Percentiles rank a stretch among this genome's conserved stretches.
Evolutionary conservation across 257 asterid genomes (phyloP).

Genomic region (Nicotiana tomentosiformis): DNA sequence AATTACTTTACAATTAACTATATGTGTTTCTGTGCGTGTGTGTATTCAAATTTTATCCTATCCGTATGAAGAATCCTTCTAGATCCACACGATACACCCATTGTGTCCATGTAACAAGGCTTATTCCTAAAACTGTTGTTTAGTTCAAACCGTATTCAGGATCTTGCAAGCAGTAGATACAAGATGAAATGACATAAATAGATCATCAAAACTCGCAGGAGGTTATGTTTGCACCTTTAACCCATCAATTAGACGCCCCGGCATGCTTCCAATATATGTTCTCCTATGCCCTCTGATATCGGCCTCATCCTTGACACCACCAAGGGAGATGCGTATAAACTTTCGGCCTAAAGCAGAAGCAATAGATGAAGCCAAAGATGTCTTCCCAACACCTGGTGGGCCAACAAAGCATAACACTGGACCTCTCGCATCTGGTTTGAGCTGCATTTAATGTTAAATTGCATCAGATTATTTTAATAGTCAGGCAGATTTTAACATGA

Average conservation of each 20-base stretch:
- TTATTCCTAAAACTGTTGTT: neutral
- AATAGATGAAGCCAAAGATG: constrained; percentile 95
- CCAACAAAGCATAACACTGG: constrained; percentile 98
- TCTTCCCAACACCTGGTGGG: constrained; percentile 99
- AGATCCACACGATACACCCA: neutral
- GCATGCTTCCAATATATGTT: constrained; percentile 98
- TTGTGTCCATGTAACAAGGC: neutral
- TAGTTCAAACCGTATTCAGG: neutral
- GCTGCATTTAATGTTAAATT: constrained; percentile 47
- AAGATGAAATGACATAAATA: neutral
- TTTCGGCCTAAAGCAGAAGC: constrained; percentile 96
- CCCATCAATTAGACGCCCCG: constrained; percentile 99
- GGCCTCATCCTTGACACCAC: constrained; percentile 99
- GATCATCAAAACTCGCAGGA: neutral
- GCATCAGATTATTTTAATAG: neutral
- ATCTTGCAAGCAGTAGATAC: neutral
- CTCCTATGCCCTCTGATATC: constrained; percentile 98
- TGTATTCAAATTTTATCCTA: neutral
- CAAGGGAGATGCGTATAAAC: constrained; percentile 91
- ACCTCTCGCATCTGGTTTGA: constrained; percentile 98
- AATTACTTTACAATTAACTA: neutral
- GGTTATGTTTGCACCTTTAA: constrained; percentile 48
- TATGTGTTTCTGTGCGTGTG: neutral
- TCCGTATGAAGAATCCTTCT: neutral
- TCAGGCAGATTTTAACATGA: neutral